A percentile compares a stretch with the other conserved stretches of the same genome.
phyloP scores from a whole-genome alignment of 1,284 basidiomycete genomes.

The Caloboletus inedulis region DNA sequence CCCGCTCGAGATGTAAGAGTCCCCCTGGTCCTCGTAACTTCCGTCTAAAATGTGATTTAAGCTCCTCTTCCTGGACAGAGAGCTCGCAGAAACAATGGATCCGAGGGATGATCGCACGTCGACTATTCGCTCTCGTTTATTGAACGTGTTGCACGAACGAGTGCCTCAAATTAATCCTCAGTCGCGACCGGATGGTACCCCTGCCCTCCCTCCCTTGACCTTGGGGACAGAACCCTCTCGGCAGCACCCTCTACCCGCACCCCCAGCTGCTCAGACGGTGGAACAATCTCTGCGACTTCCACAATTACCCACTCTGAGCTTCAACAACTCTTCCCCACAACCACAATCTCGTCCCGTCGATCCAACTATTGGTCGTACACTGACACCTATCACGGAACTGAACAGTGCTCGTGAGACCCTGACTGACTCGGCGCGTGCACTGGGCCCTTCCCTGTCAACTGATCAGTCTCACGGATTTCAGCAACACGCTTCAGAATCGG shows the following conservation, averaged over 20 bases:
- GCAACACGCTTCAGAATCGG: constrained; percentile 20
- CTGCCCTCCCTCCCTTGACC: constrained; percentile 19
- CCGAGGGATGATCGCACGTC: constrained; percentile 77
- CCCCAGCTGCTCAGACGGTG: constrained; percentile 9
- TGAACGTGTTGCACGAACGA: constrained; percentile 62
- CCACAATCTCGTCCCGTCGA: constrained; percentile 21
- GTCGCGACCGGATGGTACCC: constrained; percentile 17
- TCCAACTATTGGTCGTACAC: constrained; percentile 20
- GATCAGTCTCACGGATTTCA: constrained; percentile 21
- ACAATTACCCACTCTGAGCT: constrained; percentile 49
- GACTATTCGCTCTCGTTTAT: constrained; percentile 59
- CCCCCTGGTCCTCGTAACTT: not conserved
- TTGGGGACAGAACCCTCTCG: constrained; percentile 21
- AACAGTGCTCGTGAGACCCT: constrained; percentile 32
- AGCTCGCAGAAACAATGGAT: constrained; percentile 76
- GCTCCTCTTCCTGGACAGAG: constrained; percentile 88
- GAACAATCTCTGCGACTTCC: constrained; percentile 29
- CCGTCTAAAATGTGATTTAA: constrained; percentile 30
- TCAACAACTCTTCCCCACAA: constrained; percentile 31
- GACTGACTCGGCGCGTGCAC: constrained; percentile 18
- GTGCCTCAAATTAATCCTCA: constrained; percentile 46
- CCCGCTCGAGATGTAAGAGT: constrained; percentile 64
- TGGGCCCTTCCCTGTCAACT: constrained; percentile 22
- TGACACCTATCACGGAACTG: constrained; percentile 50
- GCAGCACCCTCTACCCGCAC: constrained; percentile 13